Base-by-base conservation (phyloP, 768 basidiomycete species). In the Trametes punicea region DNA sequence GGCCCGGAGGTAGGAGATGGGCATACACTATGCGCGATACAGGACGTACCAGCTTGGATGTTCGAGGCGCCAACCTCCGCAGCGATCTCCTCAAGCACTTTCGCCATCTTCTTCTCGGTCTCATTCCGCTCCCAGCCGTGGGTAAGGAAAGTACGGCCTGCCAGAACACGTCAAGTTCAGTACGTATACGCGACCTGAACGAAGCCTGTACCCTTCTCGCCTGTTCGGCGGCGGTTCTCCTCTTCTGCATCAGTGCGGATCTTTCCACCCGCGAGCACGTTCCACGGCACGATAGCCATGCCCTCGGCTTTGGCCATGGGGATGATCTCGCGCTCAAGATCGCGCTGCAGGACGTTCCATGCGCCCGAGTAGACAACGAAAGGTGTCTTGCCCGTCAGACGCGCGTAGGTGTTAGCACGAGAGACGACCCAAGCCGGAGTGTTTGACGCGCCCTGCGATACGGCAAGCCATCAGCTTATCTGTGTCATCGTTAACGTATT, bases 11-110 rank as follows among this genome's bases (percentile, higher is more conserved):
- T 36, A 15, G 34, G 6, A n/a, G n/a, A n/a, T n/a, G n/a, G n/a
- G n/a, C n/a, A n/a, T n/a, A n/a, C 18, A 46, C 41, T n/a, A 21
- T 10, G 18, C n/a, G 4, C 7, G 23, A 13, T 6, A 21, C 52
- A n/a, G 64, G 10, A 67, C 56, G 27, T n/a, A 53, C 39, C 50
- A 2, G 53, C 42, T 31, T 46, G 46, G 47, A 61, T 38, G 39
- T 15, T 46, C 23, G 34, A 44, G 15, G 31, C 73, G 0, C 79
- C 80, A 4, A 81, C 70, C 60, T 81, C 77, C 15, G 64, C 62
- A 1, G 81, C 80, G 8, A 83, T 74, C 44, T 77, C 74, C 60
- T 79, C 78, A n/a, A 82, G 67, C 0, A 73, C 80, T 4, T 65
- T 58, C 38, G 71, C 71, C 11, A 80, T 65, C n/a, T 68, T 70